These are phyloP conservation scores for Penium margaritaceum DNA, from an alignment of 139 green algal genomes.

Conservation along the genomic window DNA sequence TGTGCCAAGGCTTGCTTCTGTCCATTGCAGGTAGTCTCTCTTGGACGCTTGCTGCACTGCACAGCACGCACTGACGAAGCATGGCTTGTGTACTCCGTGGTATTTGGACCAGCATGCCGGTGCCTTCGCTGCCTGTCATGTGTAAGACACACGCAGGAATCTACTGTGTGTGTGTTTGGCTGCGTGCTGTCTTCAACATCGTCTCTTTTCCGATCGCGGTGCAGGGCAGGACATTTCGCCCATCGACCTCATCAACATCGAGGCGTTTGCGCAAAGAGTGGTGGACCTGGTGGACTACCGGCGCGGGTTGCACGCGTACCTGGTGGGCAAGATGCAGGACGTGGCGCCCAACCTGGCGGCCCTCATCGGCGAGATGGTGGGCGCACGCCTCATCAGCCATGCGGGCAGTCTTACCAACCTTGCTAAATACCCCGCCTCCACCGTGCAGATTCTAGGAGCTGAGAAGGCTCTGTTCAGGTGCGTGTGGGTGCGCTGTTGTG, in stretches of 20 bases:
- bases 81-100: too few relatives aligned
- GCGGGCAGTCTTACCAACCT: slow-evolving; percentile 88
- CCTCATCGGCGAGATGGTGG: slow-evolving; percentile 92
- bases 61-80: too few relatives aligned
- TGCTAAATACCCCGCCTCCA: slow-evolving; percentile 93
- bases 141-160: too few relatives aligned
- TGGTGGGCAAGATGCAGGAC: slow-evolving; percentile 75
- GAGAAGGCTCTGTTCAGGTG: slow-evolving; percentile 96
- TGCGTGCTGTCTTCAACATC: too few relatives aligned
- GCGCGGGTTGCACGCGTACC: slow-evolving; percentile 67
- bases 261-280: slow-evolving; percentile 82
- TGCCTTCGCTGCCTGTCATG: too few relatives aligned
- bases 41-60: too few relatives aligned
- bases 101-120: too few relatives aligned
- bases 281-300: slow-evolving; percentile 91
- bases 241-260: slow-evolving; percentile 96
- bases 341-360: slow-evolving; percentile 91
- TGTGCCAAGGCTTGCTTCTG: too few relatives aligned
- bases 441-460: slow-evolving; percentile 96
- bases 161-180: too few relatives aligned
- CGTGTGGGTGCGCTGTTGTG: too few relatives aligned
- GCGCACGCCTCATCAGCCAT: slow-evolving; percentile 86
- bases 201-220: too few relatives aligned
- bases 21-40: too few relatives aligned
- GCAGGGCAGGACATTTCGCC: slow-evolving; percentile 90